Base-by-base conservation (phyloP, 2,329 filamentous ascomycete genomes). In the Thelonectria blattea region DNA sequence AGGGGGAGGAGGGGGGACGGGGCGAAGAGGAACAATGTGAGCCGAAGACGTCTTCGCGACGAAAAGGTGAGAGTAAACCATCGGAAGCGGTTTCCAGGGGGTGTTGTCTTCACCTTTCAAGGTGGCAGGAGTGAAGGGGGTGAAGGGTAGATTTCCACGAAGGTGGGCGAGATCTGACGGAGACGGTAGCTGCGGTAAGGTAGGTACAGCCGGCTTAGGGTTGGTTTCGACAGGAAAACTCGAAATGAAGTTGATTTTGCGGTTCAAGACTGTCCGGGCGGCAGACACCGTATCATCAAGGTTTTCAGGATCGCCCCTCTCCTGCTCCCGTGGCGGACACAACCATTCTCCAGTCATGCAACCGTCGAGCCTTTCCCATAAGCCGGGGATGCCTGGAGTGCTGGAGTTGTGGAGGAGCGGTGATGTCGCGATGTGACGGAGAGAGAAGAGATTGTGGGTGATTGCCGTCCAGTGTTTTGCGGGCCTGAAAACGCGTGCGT, bases 291-390 rank as follows among this genome's bases (percentile, higher is more conserved):
- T 14, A 30, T 66, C 62, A 64, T 63, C 57, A 67, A 67, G 65
- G 65, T 71, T 69, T 67, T 62, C 62, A 70, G 62, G 60, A 69
- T 67, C 65, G 67, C 64, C 63, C 66, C 66, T 70, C 66, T 67
- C 62, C 61, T 53, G 65, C 52, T 58, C 58, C 57, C 24, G 60
- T 60, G 63, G 56, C 67, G 64, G 49, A 67, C 53, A 56, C 56
- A 50, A 69, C 58, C 68, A 71, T 71, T 64, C 69, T 71, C 58
- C 56, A 56, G 58, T 56, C 52, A 52, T 42, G 34, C 34, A 56
- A 48, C 41, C 52, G 42, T 42, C 49, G 32, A 41, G 42, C 18
- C 42, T 52, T 52, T 32, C 41, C 42, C 22, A 56, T 52, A 22
- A 60, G 43, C 32, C 34, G 52, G 34, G 18, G 22, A 20, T 54